phyloP scores from a whole-genome alignment of 1,284 basidiomycete species.

The Moniliophthora roreri region DNA sequence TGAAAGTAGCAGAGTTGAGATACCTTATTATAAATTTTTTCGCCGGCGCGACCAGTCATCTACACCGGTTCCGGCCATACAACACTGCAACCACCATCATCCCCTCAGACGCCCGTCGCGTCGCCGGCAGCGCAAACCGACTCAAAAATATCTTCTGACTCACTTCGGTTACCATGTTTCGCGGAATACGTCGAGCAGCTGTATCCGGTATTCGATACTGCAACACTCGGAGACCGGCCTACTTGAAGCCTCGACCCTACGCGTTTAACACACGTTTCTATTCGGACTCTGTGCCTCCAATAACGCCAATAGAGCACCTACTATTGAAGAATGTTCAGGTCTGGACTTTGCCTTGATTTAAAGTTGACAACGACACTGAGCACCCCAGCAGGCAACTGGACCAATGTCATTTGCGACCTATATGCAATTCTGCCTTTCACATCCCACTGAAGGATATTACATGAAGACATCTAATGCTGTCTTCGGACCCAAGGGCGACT shows the following conservation, averaged over 20 bases:
- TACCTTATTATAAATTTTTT: too few species aligned
- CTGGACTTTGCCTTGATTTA: background rate
- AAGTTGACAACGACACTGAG: too few species aligned
- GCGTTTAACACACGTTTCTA: background rate
- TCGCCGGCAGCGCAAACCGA: too few species aligned
- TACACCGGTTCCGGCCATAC: too few species aligned
- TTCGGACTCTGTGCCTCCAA: background rate
- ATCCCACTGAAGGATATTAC: slow-evolving; percentile 90
- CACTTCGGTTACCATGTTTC: background rate
- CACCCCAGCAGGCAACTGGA: slow-evolving; percentile 90
- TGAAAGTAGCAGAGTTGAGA: background rate
- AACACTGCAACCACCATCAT: too few species aligned
- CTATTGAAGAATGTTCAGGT: slow-evolving; percentile 3
- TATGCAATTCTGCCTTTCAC: slow-evolving; percentile 86
- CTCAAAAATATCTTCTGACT: too few species aligned
- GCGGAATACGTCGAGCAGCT: background rate
- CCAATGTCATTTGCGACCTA: slow-evolving; percentile 85
- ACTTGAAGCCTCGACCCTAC: background rate
- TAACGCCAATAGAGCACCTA: slow-evolving; percentile 1
- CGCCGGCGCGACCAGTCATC: too few species aligned
- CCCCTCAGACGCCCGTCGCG: too few species aligned
- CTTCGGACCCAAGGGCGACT: slow-evolving; percentile 89
- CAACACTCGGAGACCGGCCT: background rate
- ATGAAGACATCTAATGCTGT: slow-evolving; percentile 72
- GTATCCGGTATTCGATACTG: background rate